Conservation (phyloP, 1,139 yeast species). For the Eremothecium cymbalariae region DNA sequence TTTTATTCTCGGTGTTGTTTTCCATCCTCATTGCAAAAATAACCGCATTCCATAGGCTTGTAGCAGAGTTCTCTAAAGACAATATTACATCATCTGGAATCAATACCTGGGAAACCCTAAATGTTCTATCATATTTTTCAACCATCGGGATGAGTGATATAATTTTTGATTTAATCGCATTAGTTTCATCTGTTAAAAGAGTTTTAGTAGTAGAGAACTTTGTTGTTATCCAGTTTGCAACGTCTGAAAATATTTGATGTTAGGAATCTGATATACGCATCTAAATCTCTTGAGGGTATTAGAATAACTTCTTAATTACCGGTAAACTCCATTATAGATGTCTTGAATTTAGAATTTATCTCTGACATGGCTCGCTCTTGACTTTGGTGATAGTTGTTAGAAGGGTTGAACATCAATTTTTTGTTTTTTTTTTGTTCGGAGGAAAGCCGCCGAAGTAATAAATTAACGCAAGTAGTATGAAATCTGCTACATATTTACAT, state of each 20-base stretch:
- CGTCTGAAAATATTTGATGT: conserved; percentile 10
- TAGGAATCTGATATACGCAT: not conserved
- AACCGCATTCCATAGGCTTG: conserved; percentile 23
- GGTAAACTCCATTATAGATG: conserved; percentile 15
- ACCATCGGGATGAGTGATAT: conserved; percentile 18
- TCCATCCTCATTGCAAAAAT: conserved; percentile 15
- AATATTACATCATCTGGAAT: conserved; percentile 14
- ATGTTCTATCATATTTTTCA: conserved; percentile 21
- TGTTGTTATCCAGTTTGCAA: conserved; percentile 20
- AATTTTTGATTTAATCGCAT: conserved; percentile 14
- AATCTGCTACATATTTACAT: no score
- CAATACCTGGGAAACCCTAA: conserved; percentile 13
- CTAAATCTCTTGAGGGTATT: conserved; percentile 1
- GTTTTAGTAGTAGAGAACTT: conserved; percentile 11
- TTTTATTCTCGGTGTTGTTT: conserved; percentile 3
- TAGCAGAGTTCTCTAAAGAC: conserved; percentile 20
- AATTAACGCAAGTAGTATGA: no score
- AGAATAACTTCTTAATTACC: conserved; percentile 11
- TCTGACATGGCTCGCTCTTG: conserved; percentile 11
- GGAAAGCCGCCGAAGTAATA: no score
- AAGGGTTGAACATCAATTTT: no score
- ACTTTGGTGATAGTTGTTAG: no score
- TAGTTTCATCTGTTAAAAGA: conserved; percentile 7
- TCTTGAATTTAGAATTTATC: conserved; percentile 12
- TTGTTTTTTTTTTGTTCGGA: no score